Evolutionary conservation across 1,139 yeast species (phyloP).

Genomic region (Magnusiomyces ingens): DNA sequence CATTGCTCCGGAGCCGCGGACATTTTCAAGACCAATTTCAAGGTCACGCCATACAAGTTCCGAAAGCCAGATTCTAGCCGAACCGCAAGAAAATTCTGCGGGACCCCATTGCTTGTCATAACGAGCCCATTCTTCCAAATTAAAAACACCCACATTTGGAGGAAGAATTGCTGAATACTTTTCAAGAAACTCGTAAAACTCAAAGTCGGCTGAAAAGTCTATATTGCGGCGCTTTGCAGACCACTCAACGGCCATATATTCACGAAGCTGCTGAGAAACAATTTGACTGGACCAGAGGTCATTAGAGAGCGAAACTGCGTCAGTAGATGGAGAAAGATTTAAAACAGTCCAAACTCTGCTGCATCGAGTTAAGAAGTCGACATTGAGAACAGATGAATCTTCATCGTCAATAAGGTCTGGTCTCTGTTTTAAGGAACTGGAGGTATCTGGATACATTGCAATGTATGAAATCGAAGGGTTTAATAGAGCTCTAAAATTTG

Average conservation of each 20-base stretch:
- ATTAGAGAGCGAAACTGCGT: slow-evolving; percentile 25
- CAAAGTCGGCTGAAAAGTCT: slow-evolving; percentile 38
- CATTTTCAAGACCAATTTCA: slow-evolving; percentile 29
- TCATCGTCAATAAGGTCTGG: slow-evolving; percentile 9
- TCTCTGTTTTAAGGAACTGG: slow-evolving; percentile 10
- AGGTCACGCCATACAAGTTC: slow-evolving; percentile 36
- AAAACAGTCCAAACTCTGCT: slow-evolving; percentile 35
- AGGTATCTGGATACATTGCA: slow-evolving; percentile 11
- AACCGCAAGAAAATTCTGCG: slow-evolving; percentile 33
- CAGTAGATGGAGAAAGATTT: slow-evolving; percentile 27
- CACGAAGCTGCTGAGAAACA: slow-evolving; percentile 35
- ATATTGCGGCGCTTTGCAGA: slow-evolving; percentile 29
- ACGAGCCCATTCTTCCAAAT: slow-evolving; percentile 35
- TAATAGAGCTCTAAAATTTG: slow-evolving; percentile 20
- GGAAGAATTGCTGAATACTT: slow-evolving; percentile 33
- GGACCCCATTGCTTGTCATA: slow-evolving; percentile 31
- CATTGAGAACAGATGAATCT: slow-evolving; percentile 16
- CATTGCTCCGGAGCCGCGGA: slow-evolving; percentile 16
- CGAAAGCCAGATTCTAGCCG: slow-evolving; percentile 33
- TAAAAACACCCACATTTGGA: slow-evolving; percentile 26
- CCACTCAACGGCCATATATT: slow-evolving; percentile 35
- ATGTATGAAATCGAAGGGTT: slow-evolving; percentile 25
- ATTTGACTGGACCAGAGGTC: slow-evolving; percentile 33
- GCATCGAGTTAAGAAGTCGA: slow-evolving; percentile 23
- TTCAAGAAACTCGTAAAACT: slow-evolving; percentile 34